Base-by-base conservation (phyloP, 208 protist species). In the Crithidia mellificae region DNA sequence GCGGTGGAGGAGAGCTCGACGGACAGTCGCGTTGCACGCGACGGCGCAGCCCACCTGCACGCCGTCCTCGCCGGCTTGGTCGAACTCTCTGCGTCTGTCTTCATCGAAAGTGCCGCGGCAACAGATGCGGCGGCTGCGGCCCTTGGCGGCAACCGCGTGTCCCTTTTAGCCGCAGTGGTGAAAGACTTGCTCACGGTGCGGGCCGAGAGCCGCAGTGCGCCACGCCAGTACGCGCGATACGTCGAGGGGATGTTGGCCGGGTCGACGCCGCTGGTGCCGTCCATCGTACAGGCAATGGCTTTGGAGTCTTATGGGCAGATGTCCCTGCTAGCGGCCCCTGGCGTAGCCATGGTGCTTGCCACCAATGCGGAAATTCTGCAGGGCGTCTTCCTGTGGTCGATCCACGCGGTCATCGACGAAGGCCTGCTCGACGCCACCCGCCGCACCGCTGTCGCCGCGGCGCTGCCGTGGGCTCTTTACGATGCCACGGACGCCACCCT, bases 281-380 rank as follows among this genome's bases (percentile, higher is more conserved):
- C 20, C 70, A 75, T 69, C 22, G 22, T 58, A 14, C n/a, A 39
- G 4, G 54, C 32, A 17, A 57, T 75, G 53, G 52, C 39, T 2
- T 41, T 6, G 24, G 70, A 75, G 30, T 75, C 44, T 20, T 47
- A 61, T 20, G 5, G 46, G 6, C 70, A 69, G 47, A 30, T 27
- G 46, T n/a, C 47, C 36, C 30, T 65, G 61, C 62, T 69, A 7
- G 57, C 50, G 17, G 19, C 54, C 44, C 44, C 63, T 0, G 44
- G 25, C 32, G 62, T 46, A 11, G 20, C 55, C 22, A 32, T 47
- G 19, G 49, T 69, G 29, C 62, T 68, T 3, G 30, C 46, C 34
- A 59, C 70, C 25, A 65, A 75, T 47, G 47, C 32, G 20, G 62
- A 75, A 22, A 51, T 75, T 15, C 36, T 75, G 24, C 70, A 75